Base-by-base conservation (phyloP, 306 rosid genomes). In the Astragalus glycyphyllos region DNA sequence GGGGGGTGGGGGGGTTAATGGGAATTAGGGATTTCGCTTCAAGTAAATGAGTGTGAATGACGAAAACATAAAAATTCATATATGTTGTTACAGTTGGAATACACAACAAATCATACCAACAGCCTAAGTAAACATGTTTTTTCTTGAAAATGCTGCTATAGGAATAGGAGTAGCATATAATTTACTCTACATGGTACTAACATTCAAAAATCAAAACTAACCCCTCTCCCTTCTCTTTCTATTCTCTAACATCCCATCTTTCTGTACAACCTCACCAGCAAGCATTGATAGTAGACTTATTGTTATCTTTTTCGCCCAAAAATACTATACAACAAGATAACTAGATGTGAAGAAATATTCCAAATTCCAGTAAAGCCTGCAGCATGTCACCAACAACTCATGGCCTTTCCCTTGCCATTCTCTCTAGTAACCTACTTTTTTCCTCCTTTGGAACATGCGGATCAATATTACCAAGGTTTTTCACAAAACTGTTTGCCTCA, bases 401-500 rank as follows among this genome's bases (percentile, higher is more conserved):
- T 20, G 77, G 66, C 90, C 90, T 84, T 80, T 83, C 82, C 69
- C 76, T 83, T 59, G 64, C 82, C 58, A 93, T 83, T 57, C 94
- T 88, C 64, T 83, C 82, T 55, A 77, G 69, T 65, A 90, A 83
- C 84, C 96, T 85, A 66, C 65, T 44, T 48, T 86, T 77, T 72
- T 84, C 93, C 29, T 79, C 93, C 69, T 73, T 78, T 1, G 81
- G 49, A 38, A 84, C 50, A 40, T 77, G 93, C 4, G 93, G 89
- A 80, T 90, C 90, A 68, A 93, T 83, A 65, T 79, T 44, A 6
- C 60, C 8, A 61, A 90, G 92, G 65, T 80, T 84, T 72, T 82
- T 76, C 31, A 90, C 81, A 55, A 93, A 90, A 68, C 65, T 66
- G n/a, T 65, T 72, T 12, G 87, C 98, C 72, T 90, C 96, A 8